Percentiles rank a stretch among this genome's conserved stretches.
Evolutionary conservation across 495 filamentous ascomycete species (phyloP).

Genomic region (Penicillium turbatum): DNA sequence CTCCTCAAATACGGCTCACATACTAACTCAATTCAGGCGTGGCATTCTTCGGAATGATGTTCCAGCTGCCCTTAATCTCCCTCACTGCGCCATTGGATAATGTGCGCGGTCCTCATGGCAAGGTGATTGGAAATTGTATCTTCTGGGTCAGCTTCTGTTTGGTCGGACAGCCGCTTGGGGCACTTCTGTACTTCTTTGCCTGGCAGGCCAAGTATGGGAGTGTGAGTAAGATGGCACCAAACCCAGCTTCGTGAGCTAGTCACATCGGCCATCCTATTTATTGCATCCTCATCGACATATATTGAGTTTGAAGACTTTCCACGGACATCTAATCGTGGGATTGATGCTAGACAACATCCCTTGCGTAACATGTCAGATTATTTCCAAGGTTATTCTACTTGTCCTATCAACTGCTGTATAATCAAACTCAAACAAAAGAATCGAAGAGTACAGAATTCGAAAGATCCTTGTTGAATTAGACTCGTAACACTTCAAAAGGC

Average conservation of each 20-base stretch:
- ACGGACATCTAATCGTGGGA: not conserved
- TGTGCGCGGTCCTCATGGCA: conserved; percentile 66
- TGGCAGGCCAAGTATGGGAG: conserved; percentile 98
- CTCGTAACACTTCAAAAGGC: not conserved
- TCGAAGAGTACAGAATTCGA: too few species aligned
- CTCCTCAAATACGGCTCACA: not conserved
- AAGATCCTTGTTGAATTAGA: too few species aligned
- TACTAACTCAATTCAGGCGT: conserved; percentile 54
- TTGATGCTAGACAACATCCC: not conserved
- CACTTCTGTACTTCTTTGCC: conserved; percentile 89
- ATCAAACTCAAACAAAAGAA: not conserved
- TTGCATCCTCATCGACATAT: not conserved
- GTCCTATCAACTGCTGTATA: not conserved
- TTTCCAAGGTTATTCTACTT: not conserved
- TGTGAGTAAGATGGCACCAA: conserved; percentile 40
- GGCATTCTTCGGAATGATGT: conserved; percentile 88
- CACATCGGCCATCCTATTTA: not conserved
- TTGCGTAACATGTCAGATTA: not conserved
- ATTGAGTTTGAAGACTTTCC: too few species aligned
- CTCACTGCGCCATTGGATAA: conserved; percentile 74
- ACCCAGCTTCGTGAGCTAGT: not conserved
- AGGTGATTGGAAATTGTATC: conserved; percentile 79
- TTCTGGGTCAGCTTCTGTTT: conserved; percentile 96
- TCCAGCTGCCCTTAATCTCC: conserved; percentile 84
- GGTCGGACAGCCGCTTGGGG: conserved; percentile 87